These are phyloP conservation scores for Globisporangium rhizosaccharum DNA, from an alignment of 352 stramenopile genomes.

Conservation along the genomic window DNA sequence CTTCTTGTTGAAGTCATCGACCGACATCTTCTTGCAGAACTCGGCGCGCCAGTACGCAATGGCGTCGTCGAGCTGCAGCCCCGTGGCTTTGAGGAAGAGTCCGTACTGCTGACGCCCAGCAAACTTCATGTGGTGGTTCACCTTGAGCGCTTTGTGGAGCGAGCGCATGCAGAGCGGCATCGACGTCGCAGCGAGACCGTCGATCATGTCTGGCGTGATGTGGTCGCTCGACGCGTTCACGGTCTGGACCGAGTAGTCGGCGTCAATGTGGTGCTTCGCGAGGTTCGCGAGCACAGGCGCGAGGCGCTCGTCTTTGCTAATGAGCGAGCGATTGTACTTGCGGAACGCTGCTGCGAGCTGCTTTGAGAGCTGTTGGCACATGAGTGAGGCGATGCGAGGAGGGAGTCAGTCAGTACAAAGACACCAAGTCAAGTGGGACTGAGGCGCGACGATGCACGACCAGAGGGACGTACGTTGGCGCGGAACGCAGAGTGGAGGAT, in stretches of 20 bases:
- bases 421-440: neutral
- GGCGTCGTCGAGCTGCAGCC: conserved; percentile 95
- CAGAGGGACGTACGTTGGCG: conserved; percentile 44
- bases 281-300: conserved; percentile 93
- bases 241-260: conserved; percentile 65
- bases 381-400: neutral
- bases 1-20: conserved; percentile 98
- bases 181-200: conserved; percentile 76
- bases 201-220: conserved; percentile 91
- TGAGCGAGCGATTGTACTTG: conserved; percentile 86
- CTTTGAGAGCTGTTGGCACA: conserved; percentile 74
- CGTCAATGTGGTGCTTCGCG: conserved; percentile 95
- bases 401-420: neutral
- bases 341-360: conserved; percentile 84
- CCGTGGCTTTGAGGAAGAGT: conserved; percentile 98
- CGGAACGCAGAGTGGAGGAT: conserved; percentile 94
- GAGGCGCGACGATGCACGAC: neutral
- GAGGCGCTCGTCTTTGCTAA: conserved; percentile 91
- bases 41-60: conserved; percentile 94
- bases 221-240: conserved; percentile 29
- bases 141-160: conserved; percentile 91
- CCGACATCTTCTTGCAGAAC: conserved; percentile 93
- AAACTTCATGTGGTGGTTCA: conserved; percentile 97
- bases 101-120: conserved; percentile 96
- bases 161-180: conserved; percentile 99